Conservation (phyloP, 2,329 filamentous ascomycete species). For the Lasiodiplodia theobromae region DNA sequence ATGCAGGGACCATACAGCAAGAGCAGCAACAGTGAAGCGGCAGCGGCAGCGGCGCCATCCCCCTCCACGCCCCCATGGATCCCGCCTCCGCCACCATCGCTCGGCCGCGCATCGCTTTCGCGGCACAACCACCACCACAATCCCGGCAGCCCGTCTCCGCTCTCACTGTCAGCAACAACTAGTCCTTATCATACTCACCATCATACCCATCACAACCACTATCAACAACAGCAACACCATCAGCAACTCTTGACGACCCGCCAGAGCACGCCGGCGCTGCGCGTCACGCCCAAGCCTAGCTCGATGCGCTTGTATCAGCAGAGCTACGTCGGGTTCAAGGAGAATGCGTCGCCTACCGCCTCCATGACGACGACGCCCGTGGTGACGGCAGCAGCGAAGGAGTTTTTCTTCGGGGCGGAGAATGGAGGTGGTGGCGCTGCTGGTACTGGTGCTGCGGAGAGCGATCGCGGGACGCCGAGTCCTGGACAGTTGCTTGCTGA, state of each 20-base stretch:
- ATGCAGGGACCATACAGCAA: slow-evolving; percentile 26
- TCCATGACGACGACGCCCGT: slow-evolving; percentile 35
- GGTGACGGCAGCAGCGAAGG: slow-evolving; percentile 30
- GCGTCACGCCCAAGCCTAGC: neutral
- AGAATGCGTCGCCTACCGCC: slow-evolving; percentile 29
- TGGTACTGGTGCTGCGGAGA: slow-evolving; percentile 29
- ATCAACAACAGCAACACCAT: neutral
- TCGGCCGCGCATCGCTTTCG: no score
- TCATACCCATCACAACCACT: neutral
- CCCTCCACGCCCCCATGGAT: neutral
- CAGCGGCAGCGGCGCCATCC: neutral
- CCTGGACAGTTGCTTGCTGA: slow-evolving; percentile 43
- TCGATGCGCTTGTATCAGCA: neutral
- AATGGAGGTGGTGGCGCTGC: slow-evolving; percentile 28
- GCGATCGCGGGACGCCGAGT: slow-evolving; percentile 33
- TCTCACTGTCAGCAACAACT: neutral
- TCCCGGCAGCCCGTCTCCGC: neutral
- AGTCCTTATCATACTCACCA: neutral
- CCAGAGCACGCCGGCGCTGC: slow-evolving; percentile 28
- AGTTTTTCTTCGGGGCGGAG: slow-evolving; percentile 31
- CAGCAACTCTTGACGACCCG: slow-evolving; percentile 28
- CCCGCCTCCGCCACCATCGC: neutral
- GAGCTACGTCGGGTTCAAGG: neutral
- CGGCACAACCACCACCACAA: neutral
- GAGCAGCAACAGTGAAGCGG: neutral